These are phyloP conservation scores for Tulasnella sp. DNA, from an alignment of 768 basidiomycete species.

Conservation along the genomic window DNA sequence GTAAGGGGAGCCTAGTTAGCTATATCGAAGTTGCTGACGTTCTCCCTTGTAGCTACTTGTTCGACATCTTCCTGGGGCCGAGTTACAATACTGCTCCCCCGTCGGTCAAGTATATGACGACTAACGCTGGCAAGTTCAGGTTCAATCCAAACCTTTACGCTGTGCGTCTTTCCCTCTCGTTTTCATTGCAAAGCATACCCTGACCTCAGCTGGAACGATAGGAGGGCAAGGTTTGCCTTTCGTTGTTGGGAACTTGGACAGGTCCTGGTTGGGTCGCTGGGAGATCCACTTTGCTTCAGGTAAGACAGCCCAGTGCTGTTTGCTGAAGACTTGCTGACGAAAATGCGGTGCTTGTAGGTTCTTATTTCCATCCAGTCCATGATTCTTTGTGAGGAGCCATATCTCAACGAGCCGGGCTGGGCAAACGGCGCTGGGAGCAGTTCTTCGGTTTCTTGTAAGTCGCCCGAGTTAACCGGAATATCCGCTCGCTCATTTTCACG, in stretches of 20 bases:
- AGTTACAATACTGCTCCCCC: conserved; percentile 53
- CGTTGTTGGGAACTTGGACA: conserved; percentile 83
- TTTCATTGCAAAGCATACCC: background rate
- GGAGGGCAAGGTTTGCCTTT: conserved; percentile 93
- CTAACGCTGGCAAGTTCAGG: conserved; percentile 78
- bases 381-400: conserved; percentile 92
- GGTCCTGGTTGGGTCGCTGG: conserved; percentile 93
- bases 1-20: conserved; percentile 36
- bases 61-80: conserved; percentile 88
- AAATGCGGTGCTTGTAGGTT: conserved; percentile 37
- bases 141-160: conserved; percentile 96
- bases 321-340: background rate
- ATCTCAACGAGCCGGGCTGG: conserved; percentile 90
- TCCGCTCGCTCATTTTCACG: background rate
- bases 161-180: conserved; percentile 36
- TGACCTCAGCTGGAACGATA: conserved; percentile 27
- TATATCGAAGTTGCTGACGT: background rate
- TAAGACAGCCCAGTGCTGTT: conserved; percentile 26
- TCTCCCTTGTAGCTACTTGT: conserved; percentile 46
- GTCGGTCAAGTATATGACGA: conserved; percentile 3
- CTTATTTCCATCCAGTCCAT: conserved; percentile 93
- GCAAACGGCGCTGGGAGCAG: conserved; percentile 63
- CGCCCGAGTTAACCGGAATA: background rate
- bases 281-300: conserved; percentile 82
- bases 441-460: conserved; percentile 67